These are phyloP conservation scores for Fragaria nilgerrensis DNA, from an alignment of 306 rosid genomes.

Conservation along the genomic window DNA sequence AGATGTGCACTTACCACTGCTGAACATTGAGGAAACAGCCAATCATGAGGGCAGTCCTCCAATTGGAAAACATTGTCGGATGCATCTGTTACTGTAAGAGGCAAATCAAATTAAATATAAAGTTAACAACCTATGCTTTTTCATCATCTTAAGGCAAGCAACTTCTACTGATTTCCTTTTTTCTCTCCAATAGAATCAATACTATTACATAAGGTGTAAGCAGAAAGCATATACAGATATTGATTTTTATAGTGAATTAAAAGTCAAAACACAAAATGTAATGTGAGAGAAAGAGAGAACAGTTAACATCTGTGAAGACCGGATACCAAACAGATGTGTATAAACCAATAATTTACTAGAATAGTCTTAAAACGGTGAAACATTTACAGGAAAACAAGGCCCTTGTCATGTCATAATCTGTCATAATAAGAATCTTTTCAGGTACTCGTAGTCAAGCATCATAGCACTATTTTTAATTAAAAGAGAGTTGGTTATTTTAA, in stretches of 20 bases:
- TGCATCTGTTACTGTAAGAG: slow-evolving; percentile 63
- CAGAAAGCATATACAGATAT: neutral
- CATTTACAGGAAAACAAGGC: too few relatives aligned
- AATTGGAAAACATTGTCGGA: slow-evolving; percentile 67
- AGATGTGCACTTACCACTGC: slow-evolving; percentile 69
- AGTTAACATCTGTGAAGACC: neutral
- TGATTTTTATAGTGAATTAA: neutral
- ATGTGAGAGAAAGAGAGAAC: neutral
- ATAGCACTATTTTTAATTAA: neutral
- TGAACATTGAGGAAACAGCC: slow-evolving; percentile 95
- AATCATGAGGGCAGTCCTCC: slow-evolving; percentile 96
- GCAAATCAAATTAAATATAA: slow-evolving; percentile 14
- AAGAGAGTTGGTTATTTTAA: neutral
- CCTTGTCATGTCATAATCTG: neutral
- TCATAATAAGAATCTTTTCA: neutral
- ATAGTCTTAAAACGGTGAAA: neutral
- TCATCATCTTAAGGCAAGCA: slow-evolving; percentile 13
- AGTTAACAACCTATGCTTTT: neutral
- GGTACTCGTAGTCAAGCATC: neutral
- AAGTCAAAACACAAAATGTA: slow-evolving; percentile 1
- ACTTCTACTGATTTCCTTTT: neutral
- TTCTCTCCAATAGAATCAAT: neutral
- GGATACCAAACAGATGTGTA: neutral
- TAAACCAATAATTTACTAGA: neutral
- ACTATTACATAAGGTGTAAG: neutral